Conservation (phyloP, 2,329 filamentous ascomycete species). For the Ophiostoma fasciatum region DNA sequence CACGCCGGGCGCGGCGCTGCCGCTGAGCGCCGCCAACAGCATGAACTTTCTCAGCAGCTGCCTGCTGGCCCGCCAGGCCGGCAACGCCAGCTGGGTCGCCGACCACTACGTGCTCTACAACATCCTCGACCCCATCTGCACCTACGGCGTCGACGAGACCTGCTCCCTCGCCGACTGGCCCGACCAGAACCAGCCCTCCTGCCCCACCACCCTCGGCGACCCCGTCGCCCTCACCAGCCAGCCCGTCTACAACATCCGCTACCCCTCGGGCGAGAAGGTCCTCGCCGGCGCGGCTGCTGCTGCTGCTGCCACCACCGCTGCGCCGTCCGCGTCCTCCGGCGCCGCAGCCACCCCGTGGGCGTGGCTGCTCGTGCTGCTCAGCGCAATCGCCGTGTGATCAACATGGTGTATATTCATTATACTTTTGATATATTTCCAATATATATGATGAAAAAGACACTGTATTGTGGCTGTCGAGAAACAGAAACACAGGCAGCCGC, state of each 20-base stretch:
- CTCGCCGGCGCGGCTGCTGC: slow-evolving; percentile 15
- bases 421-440: too few species aligned
- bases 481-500: too few species aligned
- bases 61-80: slow-evolving; percentile 17
- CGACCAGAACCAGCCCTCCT: slow-evolving; percentile 28
- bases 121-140: slow-evolving; percentile 33
- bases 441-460: too few species aligned
- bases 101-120: slow-evolving; percentile 35
- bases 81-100: slow-evolving; percentile 28
- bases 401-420: too few species aligned
- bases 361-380: too few species aligned
- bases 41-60: slow-evolving; percentile 37
- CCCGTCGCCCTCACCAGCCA: slow-evolving; percentile 19
- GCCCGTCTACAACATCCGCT: slow-evolving; percentile 32
- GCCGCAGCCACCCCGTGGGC: too few species aligned
- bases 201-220: slow-evolving; percentile 26
- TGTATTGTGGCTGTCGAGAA: too few species aligned
- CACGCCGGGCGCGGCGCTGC: slow-evolving; percentile 19
- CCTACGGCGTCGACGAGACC: slow-evolving; percentile 28
- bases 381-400: too few species aligned
- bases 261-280: slow-evolving; percentile 28
- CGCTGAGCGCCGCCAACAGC: slow-evolving; percentile 31
- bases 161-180: slow-evolving; percentile 31
- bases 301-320: too few species aligned
- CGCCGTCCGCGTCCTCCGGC: slow-evolving; percentile 2